Percentiles rank a stretch among this genome's conserved stretches.
Evolutionary conservation across 306 rosid genomes (phyloP).

Genomic region (Vachellia collinsii): DNA sequence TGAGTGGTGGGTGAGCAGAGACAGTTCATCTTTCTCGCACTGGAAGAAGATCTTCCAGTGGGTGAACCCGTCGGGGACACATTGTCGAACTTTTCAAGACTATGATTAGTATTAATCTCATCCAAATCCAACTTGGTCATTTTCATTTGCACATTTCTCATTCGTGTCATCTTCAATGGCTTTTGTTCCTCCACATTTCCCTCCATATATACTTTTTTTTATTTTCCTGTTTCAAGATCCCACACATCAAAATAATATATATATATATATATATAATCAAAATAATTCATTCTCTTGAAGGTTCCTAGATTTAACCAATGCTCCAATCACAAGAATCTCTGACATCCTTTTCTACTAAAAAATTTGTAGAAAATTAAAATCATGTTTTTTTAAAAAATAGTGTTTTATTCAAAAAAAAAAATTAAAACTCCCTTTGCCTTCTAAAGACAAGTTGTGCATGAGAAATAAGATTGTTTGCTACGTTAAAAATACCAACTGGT

Average conservation of each 20-base stretch:
- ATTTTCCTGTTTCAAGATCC: neutral
- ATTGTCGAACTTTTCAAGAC: slow-evolving; percentile 33
- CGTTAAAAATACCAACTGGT: neutral
- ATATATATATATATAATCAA: too few species aligned
- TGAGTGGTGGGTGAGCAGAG: slow-evolving; percentile 93
- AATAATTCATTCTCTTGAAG: too few species aligned
- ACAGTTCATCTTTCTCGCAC: slow-evolving; percentile 49
- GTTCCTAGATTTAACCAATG: too few species aligned
- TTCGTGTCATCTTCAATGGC: slow-evolving; percentile 25
- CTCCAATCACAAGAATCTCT: too few species aligned
- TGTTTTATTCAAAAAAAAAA: too few species aligned
- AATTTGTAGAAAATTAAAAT: too few species aligned
- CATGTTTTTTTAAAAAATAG: too few species aligned
- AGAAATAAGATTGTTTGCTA: too few species aligned
- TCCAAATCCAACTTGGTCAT: slow-evolving; percentile 44
- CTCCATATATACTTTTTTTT: slow-evolving; percentile 45
- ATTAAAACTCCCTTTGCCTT: too few species aligned
- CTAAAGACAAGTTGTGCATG: too few species aligned
- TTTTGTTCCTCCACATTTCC: slow-evolving; percentile 38
- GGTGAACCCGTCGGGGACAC: slow-evolving; percentile 46
- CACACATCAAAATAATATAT: neutral
- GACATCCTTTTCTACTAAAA: too few species aligned
- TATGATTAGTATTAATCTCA: slow-evolving; percentile 38
- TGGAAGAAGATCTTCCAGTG: slow-evolving; percentile 38
- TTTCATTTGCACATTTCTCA: slow-evolving; percentile 12